Evolutionary conservation across 148 eudicot species (phyloP), one percentile per base, ranked within the genome.

Genomic region (Oxyria digyna): DNA sequence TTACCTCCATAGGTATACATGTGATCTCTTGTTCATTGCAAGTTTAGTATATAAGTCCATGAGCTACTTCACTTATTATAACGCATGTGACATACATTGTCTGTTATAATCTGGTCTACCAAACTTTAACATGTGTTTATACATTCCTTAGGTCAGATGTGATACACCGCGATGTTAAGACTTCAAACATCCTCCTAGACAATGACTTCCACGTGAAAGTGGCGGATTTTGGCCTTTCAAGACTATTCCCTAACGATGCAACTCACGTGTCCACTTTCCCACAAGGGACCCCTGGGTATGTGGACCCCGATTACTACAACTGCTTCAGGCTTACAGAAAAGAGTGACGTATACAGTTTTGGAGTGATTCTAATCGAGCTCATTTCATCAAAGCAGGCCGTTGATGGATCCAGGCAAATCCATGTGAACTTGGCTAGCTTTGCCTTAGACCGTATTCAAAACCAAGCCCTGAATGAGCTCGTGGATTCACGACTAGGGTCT

Each of bases 251-350:
- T 0, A 74, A 26, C 7, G 63, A 87, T 26, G 86, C 73, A 52
- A 82, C 91, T 3, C 91, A 87, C 18, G 88, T 87, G n/a, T 87
- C 91, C 0, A 87, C 91, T 0, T 84, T 84, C 5, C 91, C 91
- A 59, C 91, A 87, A 65, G 91, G 91, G 18, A 87, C 91, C 7
- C 91, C 91, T 2, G 91, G 91, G 17, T 87, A 87, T 29, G 91
- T 87, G 8, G 91, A 87, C 64, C 91, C 91, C 0, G 91, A 87
- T 68, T 87, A 87, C 77, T 81, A 82, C 72, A 81, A 76, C 18
- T 77, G 80, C 69, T 87, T 80, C 75, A 81, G 80, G 21, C 81
- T 87, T 6, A 87, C 91, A 0, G 88, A 81, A 24, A 87, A 82
- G 76, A 87, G 91, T 9, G 91, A 87, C 20, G 91, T 87, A 7